Conservation (phyloP, 805 yeast species). For the Torulaspora delbrueckii region DNA sequence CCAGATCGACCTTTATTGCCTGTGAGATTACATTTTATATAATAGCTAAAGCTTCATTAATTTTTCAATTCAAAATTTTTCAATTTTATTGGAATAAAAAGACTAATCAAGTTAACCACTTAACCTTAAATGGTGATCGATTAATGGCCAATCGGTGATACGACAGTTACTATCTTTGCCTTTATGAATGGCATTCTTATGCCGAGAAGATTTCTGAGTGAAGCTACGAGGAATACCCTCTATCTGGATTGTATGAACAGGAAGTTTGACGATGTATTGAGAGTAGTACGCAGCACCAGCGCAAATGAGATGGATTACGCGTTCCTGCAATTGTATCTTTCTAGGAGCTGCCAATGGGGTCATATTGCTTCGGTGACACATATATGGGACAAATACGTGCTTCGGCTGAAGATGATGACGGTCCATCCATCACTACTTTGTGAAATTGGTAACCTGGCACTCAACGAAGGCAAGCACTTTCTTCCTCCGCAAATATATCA, state of each 20-base stretch:
- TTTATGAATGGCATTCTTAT: slow-evolving; percentile 3
- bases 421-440: slow-evolving; percentile 24
- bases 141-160: background rate
- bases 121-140: no score
- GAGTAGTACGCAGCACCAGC: slow-evolving; percentile 13
- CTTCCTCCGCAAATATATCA: slow-evolving; percentile 23
- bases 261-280: slow-evolving; percentile 22
- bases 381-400: slow-evolving; percentile 31
- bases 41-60: background rate
- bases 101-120: no score
- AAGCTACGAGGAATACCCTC: slow-evolving; percentile 14
- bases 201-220: slow-evolving; percentile 12
- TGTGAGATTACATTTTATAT: background rate
- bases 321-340: slow-evolving; percentile 22
- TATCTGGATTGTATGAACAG: slow-evolving; percentile 25
- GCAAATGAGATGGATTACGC: slow-evolving; percentile 22
- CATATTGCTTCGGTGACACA: slow-evolving; percentile 25
- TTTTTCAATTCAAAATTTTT: background rate
- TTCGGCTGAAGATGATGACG: slow-evolving; percentile 16
- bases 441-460: slow-evolving; percentile 26
- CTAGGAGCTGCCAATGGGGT: slow-evolving; percentile 27
- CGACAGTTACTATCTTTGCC: background rate
- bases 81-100: background rate
- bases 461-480: slow-evolving; percentile 22
- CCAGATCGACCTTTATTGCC: background rate